Percentiles rank a stretch among this genome's conserved stretches.
phyloP scores from a whole-genome alignment of 2,329 filamentous ascomycete species.

The Grosmannia clavigera region DNA sequence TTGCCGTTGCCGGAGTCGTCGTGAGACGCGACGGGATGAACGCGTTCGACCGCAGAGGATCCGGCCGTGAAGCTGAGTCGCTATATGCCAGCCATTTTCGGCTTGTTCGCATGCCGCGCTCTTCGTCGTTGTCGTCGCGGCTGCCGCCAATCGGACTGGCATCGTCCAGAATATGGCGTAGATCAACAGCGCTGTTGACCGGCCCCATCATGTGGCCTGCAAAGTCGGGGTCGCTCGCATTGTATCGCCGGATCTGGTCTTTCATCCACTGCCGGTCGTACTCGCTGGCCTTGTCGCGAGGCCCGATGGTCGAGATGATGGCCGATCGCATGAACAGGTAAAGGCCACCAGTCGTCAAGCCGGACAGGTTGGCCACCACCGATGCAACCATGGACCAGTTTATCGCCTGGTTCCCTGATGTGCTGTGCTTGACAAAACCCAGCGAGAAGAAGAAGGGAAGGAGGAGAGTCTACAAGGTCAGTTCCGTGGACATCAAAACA shows the following conservation, averaged over 20 bases:
- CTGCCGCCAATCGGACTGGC: constrained; percentile 18
- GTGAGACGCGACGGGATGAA: background rate
- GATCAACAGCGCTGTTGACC: constrained; percentile 13
- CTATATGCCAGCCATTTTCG: no score
- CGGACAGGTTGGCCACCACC: constrained; percentile 53
- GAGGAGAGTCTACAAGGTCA: constrained; percentile 35
- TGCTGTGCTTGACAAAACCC: constrained; percentile 24
- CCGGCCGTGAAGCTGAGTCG: background rate
- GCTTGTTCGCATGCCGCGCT: constrained; percentile 5
- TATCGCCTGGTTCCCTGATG: constrained; percentile 26
- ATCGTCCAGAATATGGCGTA: constrained; percentile 22
- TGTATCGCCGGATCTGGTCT: constrained; percentile 28
- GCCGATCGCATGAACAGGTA: constrained; percentile 57
- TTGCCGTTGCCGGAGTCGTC: background rate
- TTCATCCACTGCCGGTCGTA: constrained; percentile 31
- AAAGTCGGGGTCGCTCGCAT: constrained; percentile 17
- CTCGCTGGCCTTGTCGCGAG: constrained; percentile 32
- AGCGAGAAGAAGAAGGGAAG: constrained; percentile 52
- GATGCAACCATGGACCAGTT: constrained; percentile 50
- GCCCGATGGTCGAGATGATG: constrained; percentile 40
- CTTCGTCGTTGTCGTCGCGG: constrained; percentile 20
- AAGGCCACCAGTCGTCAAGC: constrained; percentile 50
- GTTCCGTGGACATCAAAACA: background rate
- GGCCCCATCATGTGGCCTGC: constrained; percentile 24
- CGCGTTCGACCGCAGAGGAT: constrained; percentile 1